Evolutionary conservation across 1,139 yeast genomes (phyloP).

Genomic region (Nadsonia commutata): DNA sequence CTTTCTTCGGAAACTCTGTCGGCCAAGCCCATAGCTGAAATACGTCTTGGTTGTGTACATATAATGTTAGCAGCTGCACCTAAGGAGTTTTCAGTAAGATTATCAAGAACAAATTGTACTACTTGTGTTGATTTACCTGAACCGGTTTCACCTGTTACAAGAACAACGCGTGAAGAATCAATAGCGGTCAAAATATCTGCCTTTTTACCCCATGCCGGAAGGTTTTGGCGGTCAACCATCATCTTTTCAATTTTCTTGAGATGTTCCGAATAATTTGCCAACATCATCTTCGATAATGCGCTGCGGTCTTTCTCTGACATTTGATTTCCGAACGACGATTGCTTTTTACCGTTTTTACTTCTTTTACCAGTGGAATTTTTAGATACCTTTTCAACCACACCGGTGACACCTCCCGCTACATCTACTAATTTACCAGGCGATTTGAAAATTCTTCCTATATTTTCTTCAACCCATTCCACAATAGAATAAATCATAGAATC

Average conservation of each 20-base stretch:
- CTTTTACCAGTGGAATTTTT: background rate
- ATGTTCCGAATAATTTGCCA: slow-evolving; percentile 5
- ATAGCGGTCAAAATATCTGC: slow-evolving; percentile 42
- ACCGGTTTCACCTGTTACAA: slow-evolving; percentile 94
- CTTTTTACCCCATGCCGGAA: slow-evolving; percentile 78
- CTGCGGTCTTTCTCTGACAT: background rate
- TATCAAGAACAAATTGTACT: slow-evolving; percentile 76
- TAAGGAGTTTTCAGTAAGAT: slow-evolving; percentile 23
- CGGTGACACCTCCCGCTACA: slow-evolving; percentile 11
- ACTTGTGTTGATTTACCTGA: slow-evolving; percentile 91
- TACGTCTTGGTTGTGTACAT: slow-evolving; percentile 93
- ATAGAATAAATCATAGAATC: slow-evolving; percentile 53
- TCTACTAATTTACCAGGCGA: slow-evolving; percentile 34
- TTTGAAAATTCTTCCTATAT: slow-evolving; percentile 40
- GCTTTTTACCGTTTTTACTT: background rate
- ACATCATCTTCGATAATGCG: slow-evolving; percentile 1
- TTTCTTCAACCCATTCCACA: slow-evolving; percentile 61
- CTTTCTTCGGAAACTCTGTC: slow-evolving; percentile 86
- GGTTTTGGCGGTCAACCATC: slow-evolving; percentile 31
- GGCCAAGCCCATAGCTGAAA: slow-evolving; percentile 88
- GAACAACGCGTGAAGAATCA: slow-evolving; percentile 43
- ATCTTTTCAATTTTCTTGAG: slow-evolving; percentile 19
- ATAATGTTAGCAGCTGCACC: slow-evolving; percentile 44
- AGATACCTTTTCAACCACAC: slow-evolving; percentile 5
- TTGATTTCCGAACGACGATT: background rate